phyloP scores from a whole-genome alignment of 805 yeast genomes.

The Saturnispora ahearnii region DNA sequence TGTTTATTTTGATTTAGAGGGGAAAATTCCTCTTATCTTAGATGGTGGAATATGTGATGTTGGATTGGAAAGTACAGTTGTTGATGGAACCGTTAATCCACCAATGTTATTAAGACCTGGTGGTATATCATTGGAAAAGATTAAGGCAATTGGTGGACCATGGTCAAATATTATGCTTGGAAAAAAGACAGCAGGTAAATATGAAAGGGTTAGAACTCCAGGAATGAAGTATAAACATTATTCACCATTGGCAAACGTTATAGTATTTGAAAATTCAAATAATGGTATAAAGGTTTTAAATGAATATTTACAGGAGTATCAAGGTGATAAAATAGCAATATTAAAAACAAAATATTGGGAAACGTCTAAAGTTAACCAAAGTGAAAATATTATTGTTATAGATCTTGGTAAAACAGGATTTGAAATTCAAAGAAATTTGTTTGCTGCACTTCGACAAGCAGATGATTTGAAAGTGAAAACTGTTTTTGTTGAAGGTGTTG shows the following conservation, averaged over 20 bases:
- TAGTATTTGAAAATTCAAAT: slow-evolving; percentile 47
- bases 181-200: slow-evolving; percentile 51
- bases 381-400: background rate
- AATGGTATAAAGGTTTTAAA: slow-evolving; percentile 32
- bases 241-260: slow-evolving; percentile 81
- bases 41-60: slow-evolving; percentile 89
- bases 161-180: slow-evolving; percentile 65
- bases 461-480: slow-evolving; percentile 55
- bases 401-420: slow-evolving; percentile 38
- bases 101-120: slow-evolving; percentile 93
- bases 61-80: slow-evolving; percentile 91
- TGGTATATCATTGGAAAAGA: slow-evolving; percentile 77
- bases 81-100: slow-evolving; percentile 78
- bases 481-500: slow-evolving; percentile 79
- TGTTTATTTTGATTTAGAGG: slow-evolving; percentile 71
- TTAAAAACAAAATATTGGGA: slow-evolving; percentile 36
- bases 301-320: slow-evolving; percentile 14
- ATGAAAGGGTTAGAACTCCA: slow-evolving; percentile 79
- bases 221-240: slow-evolving; percentile 98
- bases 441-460: slow-evolving; percentile 61
- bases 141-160: slow-evolving; percentile 42
- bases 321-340: slow-evolving; percentile 38
- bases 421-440: slow-evolving; percentile 68
- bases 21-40: slow-evolving; percentile 70
- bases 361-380: slow-evolving; percentile 12